These are phyloP conservation scores for Dendrothele bispora DNA, from an alignment of 768 basidiomycete genomes.

Conservation along the genomic window DNA sequence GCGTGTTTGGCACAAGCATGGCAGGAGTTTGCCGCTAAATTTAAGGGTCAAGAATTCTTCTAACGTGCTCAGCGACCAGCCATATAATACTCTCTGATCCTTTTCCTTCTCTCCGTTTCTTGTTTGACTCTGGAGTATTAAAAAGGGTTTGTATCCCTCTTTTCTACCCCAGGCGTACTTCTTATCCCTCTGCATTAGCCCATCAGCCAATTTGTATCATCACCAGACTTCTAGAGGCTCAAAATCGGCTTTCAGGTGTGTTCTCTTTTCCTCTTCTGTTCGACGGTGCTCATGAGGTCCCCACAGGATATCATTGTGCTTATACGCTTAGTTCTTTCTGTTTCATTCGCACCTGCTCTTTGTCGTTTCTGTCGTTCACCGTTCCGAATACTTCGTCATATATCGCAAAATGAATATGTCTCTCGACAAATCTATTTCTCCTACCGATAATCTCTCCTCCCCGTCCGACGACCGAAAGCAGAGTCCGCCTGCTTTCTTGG, in stretches of 20 bases:
- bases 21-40: too few relatives aligned
- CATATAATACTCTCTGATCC: constrained; percentile 9
- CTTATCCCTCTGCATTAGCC: constrained; percentile 32
- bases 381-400: constrained; percentile 52
- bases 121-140: constrained; percentile 38
- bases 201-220: constrained; percentile 74
- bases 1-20: too few relatives aligned
- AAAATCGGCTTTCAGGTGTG: constrained; percentile 72
- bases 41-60: constrained; percentile 4
- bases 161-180: constrained; percentile 11
- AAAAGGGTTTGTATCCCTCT: constrained; percentile 43
- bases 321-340: constrained; percentile 58
- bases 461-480: constrained; percentile 71
- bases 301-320: constrained; percentile 65
- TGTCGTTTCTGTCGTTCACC: constrained; percentile 59
- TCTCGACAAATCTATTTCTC: constrained; percentile 69
- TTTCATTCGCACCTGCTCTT: constrained; percentile 47
- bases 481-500: constrained; percentile 89
- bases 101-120: constrained; percentile 7
- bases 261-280: constrained; percentile 25
- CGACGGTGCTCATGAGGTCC: constrained; percentile 20
- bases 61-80: constrained; percentile 8
- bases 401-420: constrained; percentile 66
- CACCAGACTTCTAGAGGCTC: constrained; percentile 70
- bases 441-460: constrained; percentile 69